phyloP scores from a whole-genome alignment of 306 rosid species.

The Hylodesmum podocarpum region DNA sequence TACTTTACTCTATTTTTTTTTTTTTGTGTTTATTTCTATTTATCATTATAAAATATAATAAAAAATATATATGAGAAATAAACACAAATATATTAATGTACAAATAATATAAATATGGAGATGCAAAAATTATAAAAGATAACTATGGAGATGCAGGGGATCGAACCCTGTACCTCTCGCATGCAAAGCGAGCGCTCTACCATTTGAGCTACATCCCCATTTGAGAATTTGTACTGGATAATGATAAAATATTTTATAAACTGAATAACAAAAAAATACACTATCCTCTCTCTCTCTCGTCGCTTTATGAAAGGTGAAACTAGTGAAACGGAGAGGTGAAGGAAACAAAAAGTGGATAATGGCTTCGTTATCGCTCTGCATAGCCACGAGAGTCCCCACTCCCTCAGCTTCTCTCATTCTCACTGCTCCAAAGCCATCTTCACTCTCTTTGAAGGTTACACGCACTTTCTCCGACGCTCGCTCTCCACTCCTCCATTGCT shows the following conservation, averaged over 20 bases:
- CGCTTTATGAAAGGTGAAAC: neutral
- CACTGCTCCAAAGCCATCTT: neutral
- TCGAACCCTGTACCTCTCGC: slow-evolving; percentile 73
- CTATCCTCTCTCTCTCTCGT: neutral
- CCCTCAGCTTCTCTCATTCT: slow-evolving; percentile 9
- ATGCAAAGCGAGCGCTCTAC: slow-evolving; percentile 77
- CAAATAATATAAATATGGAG: no score
- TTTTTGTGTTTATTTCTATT: no score
- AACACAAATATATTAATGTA: no score
- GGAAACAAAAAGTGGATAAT: slow-evolving; percentile 18
- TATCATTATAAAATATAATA: no score
- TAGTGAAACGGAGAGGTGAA: neutral
- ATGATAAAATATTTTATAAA: no score
- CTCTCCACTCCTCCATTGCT: slow-evolving; percentile 26
- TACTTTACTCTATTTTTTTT: no score
- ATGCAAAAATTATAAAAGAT: neutral
- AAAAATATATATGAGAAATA: no score
- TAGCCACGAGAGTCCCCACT: neutral
- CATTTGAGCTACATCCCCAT: slow-evolving; percentile 71
- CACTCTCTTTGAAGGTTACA: neutral
- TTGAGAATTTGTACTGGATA: no score
- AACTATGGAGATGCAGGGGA: slow-evolving; percentile 51
- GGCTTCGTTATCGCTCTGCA: slow-evolving; percentile 31
- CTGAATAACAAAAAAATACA: neutral
- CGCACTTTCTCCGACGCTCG: neutral